These are phyloP conservation scores for Chrysopogon serrulatus DNA, from an alignment of 176 grass and related monocot genomes.

Conservation along the genomic window DNA sequence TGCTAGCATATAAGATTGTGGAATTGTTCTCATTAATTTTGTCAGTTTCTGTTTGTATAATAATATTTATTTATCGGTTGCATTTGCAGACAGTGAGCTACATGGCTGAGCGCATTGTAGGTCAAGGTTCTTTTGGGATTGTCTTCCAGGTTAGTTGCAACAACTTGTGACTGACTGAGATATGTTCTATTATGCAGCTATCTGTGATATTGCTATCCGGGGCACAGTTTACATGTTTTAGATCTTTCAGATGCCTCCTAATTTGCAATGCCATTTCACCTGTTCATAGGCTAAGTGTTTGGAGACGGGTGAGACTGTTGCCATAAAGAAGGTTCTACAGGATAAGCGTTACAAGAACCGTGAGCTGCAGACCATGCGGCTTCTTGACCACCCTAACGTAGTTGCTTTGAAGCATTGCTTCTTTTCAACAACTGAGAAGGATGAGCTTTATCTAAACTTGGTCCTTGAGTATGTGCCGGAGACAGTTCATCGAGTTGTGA, in stretches of 20 bases:
- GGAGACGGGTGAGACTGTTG: slow-evolving; percentile 76
- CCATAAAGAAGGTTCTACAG: slow-evolving; percentile 89
- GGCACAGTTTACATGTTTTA: not conserved
- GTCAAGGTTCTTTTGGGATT: slow-evolving; percentile 70
- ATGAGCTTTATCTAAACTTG: slow-evolving; percentile 75
- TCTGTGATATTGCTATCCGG: not conserved
- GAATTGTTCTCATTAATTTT: not conserved
- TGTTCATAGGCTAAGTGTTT: slow-evolving; percentile 66
- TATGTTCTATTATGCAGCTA: not conserved
- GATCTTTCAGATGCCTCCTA: not conserved
- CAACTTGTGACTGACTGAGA: not conserved
- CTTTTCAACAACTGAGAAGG: slow-evolving; percentile 79
- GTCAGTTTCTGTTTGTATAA: not conserved
- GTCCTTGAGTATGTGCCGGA: slow-evolving; percentile 87
- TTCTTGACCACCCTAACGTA: slow-evolving; percentile 76
- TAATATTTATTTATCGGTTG: slow-evolving; percentile 11
- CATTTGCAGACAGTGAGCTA: slow-evolving; percentile 66
- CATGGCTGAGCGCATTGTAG: slow-evolving; percentile 71
- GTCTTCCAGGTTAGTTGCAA: slow-evolving; percentile 70
- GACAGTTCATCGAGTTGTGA: slow-evolving; percentile 71
- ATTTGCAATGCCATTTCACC: not conserved
- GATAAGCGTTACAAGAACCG: slow-evolving; percentile 94
- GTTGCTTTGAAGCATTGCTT: slow-evolving; percentile 78
- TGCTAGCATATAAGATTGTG: not conserved
- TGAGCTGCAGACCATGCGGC: slow-evolving; percentile 75